Evolutionary conservation across 1,284 basidiomycete genomes (phyloP).

Genomic region (Tetrapyrgos nigripes): DNA sequence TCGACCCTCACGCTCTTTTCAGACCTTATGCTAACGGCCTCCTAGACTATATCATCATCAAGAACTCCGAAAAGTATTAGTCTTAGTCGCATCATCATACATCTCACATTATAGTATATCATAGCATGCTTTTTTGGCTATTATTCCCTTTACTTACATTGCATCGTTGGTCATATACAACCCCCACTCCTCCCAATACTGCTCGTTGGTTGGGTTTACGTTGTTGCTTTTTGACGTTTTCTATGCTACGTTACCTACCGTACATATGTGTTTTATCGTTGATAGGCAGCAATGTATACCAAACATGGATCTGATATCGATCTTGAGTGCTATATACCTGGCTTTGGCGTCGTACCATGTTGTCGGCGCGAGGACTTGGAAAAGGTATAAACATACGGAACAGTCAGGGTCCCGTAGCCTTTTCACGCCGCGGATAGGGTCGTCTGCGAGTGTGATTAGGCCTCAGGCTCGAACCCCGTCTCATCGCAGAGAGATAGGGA

Average conservation of each 20-base stretch:
- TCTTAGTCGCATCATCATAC: background rate
- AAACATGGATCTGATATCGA: background rate
- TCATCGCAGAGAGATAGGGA: too few relatives aligned
- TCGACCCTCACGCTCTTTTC: background rate
- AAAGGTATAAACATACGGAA: too few relatives aligned
- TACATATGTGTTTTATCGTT: background rate
- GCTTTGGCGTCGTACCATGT: too few relatives aligned
- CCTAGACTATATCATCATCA: too few relatives aligned
- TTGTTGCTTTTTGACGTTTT: background rate
- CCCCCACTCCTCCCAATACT: background rate
- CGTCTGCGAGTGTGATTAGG: too few relatives aligned
- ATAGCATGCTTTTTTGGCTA: background rate
- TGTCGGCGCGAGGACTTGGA: too few relatives aligned
- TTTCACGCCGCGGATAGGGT: too few relatives aligned
- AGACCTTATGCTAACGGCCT: background rate
- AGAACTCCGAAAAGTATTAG: background rate
- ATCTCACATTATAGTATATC: too few relatives aligned
- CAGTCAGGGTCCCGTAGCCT: too few relatives aligned
- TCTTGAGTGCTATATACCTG: background rate
- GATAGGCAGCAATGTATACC: conserved; percentile 5
- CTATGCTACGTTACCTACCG: too few relatives aligned
- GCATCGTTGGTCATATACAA: background rate
- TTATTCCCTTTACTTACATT: background rate
- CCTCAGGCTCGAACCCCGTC: too few relatives aligned
- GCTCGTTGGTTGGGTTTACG: background rate